Base-by-base conservation (phyloP, 1,139 yeast species). In the Lodderomyces orthopsilosis region DNA sequence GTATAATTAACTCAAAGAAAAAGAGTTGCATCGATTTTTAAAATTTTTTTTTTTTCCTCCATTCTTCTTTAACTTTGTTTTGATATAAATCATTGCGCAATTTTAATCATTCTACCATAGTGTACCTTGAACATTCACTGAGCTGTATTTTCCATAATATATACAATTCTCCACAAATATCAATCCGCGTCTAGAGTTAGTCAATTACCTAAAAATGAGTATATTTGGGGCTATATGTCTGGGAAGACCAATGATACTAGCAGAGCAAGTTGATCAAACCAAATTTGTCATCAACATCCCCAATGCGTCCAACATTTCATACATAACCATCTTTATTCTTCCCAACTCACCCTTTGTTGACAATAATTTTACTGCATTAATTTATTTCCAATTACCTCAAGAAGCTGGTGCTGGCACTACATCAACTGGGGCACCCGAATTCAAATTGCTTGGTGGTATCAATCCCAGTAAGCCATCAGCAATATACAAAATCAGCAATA, bases 381-480 rank as follows among this genome's bases (percentile, higher is more conserved):
- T 93, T 2, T 93, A 86, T 63, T 91, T 90, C 63, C 96, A 93
- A 59, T 65, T 90, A 44, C 95, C 96, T 1, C 14, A 24, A 14
- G n/a, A 17, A 6, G 32, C 23, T 8, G 27, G 18, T 8, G 13
- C 37, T 15, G 24, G 32, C n/a, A 37, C 32, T 55, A 68, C 14
- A 14, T 9, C 30, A 33, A 30, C n/a, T 15, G 34, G 4, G 12
- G 41, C 35, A 4, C 59, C 61, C 41, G 96, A 87, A 30, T 93
- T 89, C 64, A 79, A 80, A 52, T 66, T 93, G 15, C 75, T 93
- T 38, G 98, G 98, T 14, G 59, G 87, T 67, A 65, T 94, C 36
- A 81, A 86, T 36, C 74, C 79, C 1, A 66, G 66, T 35, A 93
- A 93, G 59, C 98, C 95, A 18, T 86, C 96, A 44, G 96, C 98